These are phyloP conservation scores for Drechslerella dactyloides DNA, from an alignment of 2,329 filamentous ascomycete species.

Conservation along the genomic window DNA sequence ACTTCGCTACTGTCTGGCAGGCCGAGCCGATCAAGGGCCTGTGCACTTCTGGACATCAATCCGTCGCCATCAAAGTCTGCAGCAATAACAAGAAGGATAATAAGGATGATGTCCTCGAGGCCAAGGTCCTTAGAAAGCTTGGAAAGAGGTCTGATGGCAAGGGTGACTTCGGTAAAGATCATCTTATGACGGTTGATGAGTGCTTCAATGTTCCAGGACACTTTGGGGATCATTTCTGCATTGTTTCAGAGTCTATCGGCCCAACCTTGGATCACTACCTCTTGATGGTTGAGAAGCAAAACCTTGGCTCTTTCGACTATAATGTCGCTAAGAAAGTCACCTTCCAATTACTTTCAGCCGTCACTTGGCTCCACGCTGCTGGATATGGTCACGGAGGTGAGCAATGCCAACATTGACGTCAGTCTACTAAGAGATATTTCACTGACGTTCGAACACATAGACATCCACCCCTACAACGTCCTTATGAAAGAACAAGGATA, in stretches of 20 bases:
- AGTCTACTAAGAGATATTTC: neutral
- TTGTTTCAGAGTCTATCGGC: slow-evolving; percentile 36
- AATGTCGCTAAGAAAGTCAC: slow-evolving; percentile 38
- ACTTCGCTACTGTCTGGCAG: slow-evolving; percentile 48
- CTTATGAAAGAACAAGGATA: slow-evolving; percentile 48
- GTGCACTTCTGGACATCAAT: slow-evolving; percentile 25
- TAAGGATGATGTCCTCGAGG: slow-evolving; percentile 36
- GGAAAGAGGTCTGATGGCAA: slow-evolving; percentile 24
- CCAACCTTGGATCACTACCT: slow-evolving; percentile 46
- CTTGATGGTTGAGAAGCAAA: slow-evolving; percentile 40
- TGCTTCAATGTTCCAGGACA: slow-evolving; percentile 32
- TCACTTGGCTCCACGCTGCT: slow-evolving; percentile 43
- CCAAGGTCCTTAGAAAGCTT: slow-evolving; percentile 37
- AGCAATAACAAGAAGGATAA: slow-evolving; percentile 49
- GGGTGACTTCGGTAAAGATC: slow-evolving; percentile 41
- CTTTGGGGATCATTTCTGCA: slow-evolving; percentile 47
- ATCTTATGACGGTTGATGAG: slow-evolving; percentile 40
- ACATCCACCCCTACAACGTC: slow-evolving; percentile 49
- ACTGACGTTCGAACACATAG: slow-evolving; percentile 1
- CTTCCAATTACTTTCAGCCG: slow-evolving; percentile 33
- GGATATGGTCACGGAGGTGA: slow-evolving; percentile 46
- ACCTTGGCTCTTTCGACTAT: slow-evolving; percentile 31
- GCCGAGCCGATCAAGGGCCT: slow-evolving; percentile 22
- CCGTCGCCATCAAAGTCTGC: slow-evolving; percentile 46
- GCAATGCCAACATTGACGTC: neutral